A percentile compares a stretch with the other conserved stretches of the same genome.
These are phyloP conservation scores for Nevesoporus exiguus DNA, from an alignment of 768 basidiomycete species.

Conservation along the genomic window DNA sequence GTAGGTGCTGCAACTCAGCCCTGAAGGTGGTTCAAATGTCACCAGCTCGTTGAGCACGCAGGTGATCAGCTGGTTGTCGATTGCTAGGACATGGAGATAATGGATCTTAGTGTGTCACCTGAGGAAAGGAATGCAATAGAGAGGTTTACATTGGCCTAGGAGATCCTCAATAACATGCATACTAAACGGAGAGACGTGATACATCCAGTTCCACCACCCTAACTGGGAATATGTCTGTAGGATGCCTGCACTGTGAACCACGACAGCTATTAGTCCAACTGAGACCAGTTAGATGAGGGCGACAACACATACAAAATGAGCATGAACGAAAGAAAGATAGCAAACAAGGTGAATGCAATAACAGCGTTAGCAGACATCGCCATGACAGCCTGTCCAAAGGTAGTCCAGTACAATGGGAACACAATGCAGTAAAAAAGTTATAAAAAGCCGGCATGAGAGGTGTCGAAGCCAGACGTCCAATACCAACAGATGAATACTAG, in stretches of 20 bases:
- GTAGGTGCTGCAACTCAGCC: constrained; percentile 51
- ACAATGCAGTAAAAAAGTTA: constrained; percentile 37
- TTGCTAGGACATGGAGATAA: constrained; percentile 22
- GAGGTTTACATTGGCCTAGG: constrained; percentile 25
- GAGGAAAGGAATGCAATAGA: too few species aligned
- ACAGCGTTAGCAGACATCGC: constrained; percentile 40
- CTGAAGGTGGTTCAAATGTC: constrained; percentile 48
- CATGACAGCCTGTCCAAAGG: constrained; percentile 40
- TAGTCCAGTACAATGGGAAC: constrained; percentile 44
- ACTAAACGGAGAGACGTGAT: constrained; percentile 34
- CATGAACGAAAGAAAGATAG: constrained; percentile 38
- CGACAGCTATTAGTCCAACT: neutral
- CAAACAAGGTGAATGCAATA: constrained; percentile 40
- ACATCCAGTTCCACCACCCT: constrained; percentile 34
- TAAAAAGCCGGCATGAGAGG: constrained; percentile 40
- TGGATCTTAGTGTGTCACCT: neutral
- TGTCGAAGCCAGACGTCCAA: constrained; percentile 41
- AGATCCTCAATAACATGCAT: constrained; percentile 50
- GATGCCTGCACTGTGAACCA: constrained; percentile 40
- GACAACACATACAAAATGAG: constrained; percentile 38
- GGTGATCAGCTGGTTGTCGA: constrained; percentile 39
- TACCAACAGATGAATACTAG: constrained; percentile 53
- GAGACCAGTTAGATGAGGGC: neutral
- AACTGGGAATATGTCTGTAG: constrained; percentile 42
- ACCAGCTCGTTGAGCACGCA: constrained; percentile 56